Evolutionary conservation across 2,329 filamentous ascomycete genomes (phyloP).

Genomic region (Emericellopsis atlantica): DNA sequence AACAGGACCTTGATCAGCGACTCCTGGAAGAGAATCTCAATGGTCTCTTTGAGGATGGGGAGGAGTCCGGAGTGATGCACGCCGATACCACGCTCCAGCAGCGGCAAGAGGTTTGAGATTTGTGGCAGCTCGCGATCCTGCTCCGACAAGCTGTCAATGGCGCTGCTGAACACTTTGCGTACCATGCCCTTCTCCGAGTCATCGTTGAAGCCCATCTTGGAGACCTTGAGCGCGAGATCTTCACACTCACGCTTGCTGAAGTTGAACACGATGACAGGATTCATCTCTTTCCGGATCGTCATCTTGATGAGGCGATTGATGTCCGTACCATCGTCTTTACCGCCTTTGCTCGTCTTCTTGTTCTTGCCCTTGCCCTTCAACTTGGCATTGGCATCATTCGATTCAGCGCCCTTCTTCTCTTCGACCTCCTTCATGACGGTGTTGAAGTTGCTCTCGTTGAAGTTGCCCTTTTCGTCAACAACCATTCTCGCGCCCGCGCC

Average conservation of each 20-base stretch:
- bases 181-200: conserved; percentile 94
- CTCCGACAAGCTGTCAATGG: conserved; percentile 83
- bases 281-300: conserved; percentile 96
- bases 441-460: conserved; percentile 95
- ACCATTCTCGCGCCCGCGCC: conserved; percentile 88
- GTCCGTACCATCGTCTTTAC: conserved; percentile 61
- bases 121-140: conserved; percentile 83
- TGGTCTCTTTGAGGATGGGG: conserved; percentile 94
- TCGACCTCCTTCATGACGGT: conserved; percentile 87
- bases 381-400: conserved; percentile 66
- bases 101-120: conserved; percentile 78
- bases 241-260: conserved; percentile 98
- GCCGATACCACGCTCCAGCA: conserved; percentile 84
- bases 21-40: conserved; percentile 98
- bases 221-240: conserved; percentile 77
- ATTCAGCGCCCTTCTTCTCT: conserved; percentile 75
- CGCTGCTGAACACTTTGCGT: conserved; percentile 82
- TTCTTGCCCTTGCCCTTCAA: conserved; percentile 81
- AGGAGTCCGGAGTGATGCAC: conserved; percentile 94
- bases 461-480: conserved; percentile 92
- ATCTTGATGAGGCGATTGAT: conserved; percentile 98
- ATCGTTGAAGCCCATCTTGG: conserved; percentile 83
- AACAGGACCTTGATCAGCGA: conserved; percentile 96
- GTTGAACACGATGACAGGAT: conserved; percentile 98
- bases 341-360: conserved; percentile 84